Conservation (phyloP, 2,329 filamentous ascomycete species). For the Monilinia vaccinii-corymbosi region DNA sequence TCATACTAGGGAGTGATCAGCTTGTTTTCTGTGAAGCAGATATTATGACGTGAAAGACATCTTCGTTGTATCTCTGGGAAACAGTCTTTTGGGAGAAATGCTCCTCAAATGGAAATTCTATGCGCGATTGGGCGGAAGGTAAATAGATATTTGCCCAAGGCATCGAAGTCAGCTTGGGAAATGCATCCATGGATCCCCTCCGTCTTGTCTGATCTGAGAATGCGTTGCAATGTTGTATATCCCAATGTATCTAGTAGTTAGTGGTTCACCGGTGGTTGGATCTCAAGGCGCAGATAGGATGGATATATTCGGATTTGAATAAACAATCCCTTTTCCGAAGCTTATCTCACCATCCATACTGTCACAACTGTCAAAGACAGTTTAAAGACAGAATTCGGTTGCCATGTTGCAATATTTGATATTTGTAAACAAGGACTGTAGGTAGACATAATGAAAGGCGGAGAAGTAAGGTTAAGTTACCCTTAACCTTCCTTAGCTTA, state of each 20-base stretch:
- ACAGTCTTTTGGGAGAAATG: constrained; percentile 2
- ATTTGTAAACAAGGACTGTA: no score
- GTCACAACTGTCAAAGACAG: neutral
- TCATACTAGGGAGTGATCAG: constrained; percentile 24
- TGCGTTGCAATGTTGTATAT: neutral
- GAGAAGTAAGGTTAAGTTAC: neutral
- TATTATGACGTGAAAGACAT: neutral
- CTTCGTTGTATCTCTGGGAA: neutral
- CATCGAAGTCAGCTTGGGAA: neutral
- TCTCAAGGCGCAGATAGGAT: neutral
- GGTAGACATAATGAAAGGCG: neutral
- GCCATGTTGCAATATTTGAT: neutral
- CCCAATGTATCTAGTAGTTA: neutral
- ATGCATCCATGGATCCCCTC: neutral
- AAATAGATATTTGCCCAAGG: neutral
- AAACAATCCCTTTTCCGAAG: constrained; percentile 1
- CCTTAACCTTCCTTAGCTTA: neutral
- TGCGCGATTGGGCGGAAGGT: neutral
- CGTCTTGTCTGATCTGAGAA: neutral
- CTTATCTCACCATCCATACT: no score
- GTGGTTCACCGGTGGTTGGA: neutral
- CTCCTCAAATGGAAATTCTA: constrained; percentile 6
- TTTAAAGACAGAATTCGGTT: neutral
- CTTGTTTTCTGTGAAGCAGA: neutral
- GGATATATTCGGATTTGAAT: neutral